phyloP scores from a whole-genome alignment of 768 basidiomycete genomes.

The Clitopilus hobsonii region DNA sequence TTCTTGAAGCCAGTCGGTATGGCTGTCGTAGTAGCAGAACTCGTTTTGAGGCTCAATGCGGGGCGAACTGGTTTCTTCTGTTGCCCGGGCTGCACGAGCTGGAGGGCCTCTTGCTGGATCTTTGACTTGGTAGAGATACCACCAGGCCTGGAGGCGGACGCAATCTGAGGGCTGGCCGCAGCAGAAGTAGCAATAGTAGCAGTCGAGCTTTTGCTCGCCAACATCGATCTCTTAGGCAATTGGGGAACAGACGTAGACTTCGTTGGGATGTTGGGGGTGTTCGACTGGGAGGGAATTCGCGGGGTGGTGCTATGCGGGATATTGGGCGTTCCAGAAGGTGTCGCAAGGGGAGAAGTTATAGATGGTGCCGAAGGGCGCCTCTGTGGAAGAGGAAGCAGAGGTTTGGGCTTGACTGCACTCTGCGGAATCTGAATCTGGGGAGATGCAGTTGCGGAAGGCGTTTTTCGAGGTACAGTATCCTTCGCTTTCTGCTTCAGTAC shows the following conservation, averaged over 20 bases:
- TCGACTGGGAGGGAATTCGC: background rate
- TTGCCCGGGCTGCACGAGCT: background rate
- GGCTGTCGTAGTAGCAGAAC: background rate
- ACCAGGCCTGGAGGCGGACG: background rate
- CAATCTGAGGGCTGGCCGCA: background rate
- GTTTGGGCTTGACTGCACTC: background rate
- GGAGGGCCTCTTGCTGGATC: background rate
- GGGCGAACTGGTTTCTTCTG: background rate
- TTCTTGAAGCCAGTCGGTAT: background rate
- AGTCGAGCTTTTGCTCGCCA: too few relatives aligned
- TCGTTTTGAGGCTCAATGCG: background rate
- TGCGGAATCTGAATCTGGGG: background rate
- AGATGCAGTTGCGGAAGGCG: too few relatives aligned
- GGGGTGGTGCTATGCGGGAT: background rate
- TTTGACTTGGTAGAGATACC: background rate
- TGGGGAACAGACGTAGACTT: background rate
- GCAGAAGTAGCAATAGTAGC: too few relatives aligned
- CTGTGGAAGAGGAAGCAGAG: background rate
- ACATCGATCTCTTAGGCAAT: background rate
- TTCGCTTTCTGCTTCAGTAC: background rate
- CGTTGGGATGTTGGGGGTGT: background rate
- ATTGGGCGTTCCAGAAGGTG: background rate
- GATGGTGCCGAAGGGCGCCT: background rate
- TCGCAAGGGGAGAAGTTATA: background rate
- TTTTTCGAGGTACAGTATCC: background rate